These are phyloP conservation scores for Ascochyta rabiei DNA, from an alignment of 2,329 filamentous ascomycete genomes.

Conservation along the genomic window DNA sequence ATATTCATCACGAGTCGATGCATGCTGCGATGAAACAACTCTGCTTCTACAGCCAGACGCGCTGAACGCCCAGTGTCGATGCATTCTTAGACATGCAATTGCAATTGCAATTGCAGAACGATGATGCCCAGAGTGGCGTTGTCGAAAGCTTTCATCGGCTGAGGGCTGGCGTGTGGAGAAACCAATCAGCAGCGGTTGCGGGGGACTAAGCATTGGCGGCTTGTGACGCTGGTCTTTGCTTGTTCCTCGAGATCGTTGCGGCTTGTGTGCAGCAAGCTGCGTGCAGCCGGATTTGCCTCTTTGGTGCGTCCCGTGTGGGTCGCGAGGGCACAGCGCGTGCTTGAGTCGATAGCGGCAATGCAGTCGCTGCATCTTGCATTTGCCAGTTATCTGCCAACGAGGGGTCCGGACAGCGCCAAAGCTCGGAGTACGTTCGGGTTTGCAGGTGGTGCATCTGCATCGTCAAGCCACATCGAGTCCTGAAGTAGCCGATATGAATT, in stretches of 20 bases:
- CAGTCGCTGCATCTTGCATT: neutral
- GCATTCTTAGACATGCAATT: neutral
- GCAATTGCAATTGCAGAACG: too few species aligned
- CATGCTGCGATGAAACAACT: neutral
- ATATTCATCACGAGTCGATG: neutral
- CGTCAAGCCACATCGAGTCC: too few species aligned
- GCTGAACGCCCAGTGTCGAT: neutral
- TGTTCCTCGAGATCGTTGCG: conserved; percentile 8
- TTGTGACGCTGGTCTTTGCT: conserved; percentile 9
- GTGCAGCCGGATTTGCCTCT: conserved; percentile 2
- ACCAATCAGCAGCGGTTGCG: conserved; percentile 16
- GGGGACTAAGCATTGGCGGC: conserved; percentile 19
- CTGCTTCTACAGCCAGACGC: too few species aligned
- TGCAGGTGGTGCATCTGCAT: too few species aligned
- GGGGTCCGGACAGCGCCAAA: neutral
- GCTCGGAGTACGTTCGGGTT: conserved; percentile 1
- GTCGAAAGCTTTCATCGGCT: conserved; percentile 7
- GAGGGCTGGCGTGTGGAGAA: conserved; percentile 5
- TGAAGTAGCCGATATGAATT: too few species aligned
- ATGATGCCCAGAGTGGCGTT: conserved; percentile 11
- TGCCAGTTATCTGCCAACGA: neutral
- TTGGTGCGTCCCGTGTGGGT: neutral
- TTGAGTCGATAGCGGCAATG: neutral
- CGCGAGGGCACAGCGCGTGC: neutral
- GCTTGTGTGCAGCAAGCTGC: conserved; percentile 2